phyloP scores from a whole-genome alignment of 305 asterid species.

The Ruellia speciosa region DNA sequence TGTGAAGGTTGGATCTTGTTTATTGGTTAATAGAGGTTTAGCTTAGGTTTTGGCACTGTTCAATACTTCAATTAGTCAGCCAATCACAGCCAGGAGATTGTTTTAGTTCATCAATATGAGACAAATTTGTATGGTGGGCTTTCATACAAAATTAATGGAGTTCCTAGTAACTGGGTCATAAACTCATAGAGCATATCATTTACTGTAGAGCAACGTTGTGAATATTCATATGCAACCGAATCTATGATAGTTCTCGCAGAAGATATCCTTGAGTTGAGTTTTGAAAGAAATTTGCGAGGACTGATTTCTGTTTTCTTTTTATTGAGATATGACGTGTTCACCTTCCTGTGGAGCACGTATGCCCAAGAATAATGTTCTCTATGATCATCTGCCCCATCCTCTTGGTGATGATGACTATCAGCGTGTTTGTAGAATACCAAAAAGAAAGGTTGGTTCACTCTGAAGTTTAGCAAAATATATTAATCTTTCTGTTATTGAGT shows the following conservation, averaged over 20 bases:
- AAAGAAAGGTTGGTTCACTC: conserved; percentile 46
- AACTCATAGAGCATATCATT: too few relatives aligned
- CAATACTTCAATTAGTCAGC: background rate
- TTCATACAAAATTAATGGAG: background rate
- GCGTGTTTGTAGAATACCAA: conserved; percentile 69
- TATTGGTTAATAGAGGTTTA: background rate
- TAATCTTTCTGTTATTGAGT: conserved; percentile 22
- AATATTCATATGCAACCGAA: background rate
- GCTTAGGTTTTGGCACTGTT: background rate
- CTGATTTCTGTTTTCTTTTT: conserved; percentile 9
- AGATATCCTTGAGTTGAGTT: background rate
- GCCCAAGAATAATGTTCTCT: conserved; percentile 32
- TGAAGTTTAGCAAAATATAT: conserved; percentile 9
- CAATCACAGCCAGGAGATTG: background rate
- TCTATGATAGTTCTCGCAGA: background rate
- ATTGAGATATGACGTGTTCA: conserved; percentile 54
- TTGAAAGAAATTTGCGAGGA: background rate
- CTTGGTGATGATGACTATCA: conserved; percentile 48
- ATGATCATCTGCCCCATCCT: conserved; percentile 57
- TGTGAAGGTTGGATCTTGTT: conserved; percentile 2
- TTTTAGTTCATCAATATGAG: background rate
- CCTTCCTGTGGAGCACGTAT: conserved; percentile 25
- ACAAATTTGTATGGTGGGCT: background rate
- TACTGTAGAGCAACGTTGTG: background rate
- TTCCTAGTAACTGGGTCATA: too few relatives aligned